These are phyloP conservation scores for Trichoderma sp. DNA, from an alignment of 2,329 filamentous ascomycete species.

Conservation along the genomic window DNA sequence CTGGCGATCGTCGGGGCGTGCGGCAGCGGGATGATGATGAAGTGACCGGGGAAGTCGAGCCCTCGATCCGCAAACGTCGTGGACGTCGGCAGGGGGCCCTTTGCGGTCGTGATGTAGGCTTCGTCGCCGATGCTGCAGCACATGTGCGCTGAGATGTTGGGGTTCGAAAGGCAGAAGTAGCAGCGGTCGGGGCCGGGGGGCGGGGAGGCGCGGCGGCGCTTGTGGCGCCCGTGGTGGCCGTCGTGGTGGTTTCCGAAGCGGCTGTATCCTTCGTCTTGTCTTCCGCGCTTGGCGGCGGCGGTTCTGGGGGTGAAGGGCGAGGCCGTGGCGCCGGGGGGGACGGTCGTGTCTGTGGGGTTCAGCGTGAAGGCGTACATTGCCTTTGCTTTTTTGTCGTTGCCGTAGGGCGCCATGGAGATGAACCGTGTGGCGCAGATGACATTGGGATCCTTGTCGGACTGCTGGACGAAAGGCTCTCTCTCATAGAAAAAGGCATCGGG, in stretches of 20 bases:
- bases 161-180: constrained; percentile 94
- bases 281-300: constrained; percentile 59
- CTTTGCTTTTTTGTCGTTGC: constrained; percentile 76
- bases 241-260: constrained; percentile 57
- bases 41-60: constrained; percentile 78
- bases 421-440: constrained; percentile 75
- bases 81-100: constrained; percentile 78
- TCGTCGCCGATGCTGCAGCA: constrained; percentile 87
- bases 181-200: constrained; percentile 76
- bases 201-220: constrained; percentile 53
- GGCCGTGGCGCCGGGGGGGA: constrained; percentile 72
- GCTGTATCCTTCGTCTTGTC: constrained; percentile 51
- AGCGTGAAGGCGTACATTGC: constrained; percentile 78
- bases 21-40: constrained; percentile 86
- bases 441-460: constrained; percentile 49
- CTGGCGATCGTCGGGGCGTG: constrained; percentile 75
- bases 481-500: constrained; percentile 74
- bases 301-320: constrained; percentile 65
- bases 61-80: constrained; percentile 66
- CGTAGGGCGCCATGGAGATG: constrained; percentile 80
- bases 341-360: constrained; percentile 62
- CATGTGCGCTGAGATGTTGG: constrained; percentile 81
- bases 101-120: constrained; percentile 86
- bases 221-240: constrained; percentile 48
- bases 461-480: constrained; percentile 87